Evolutionary conservation across 768 basidiomycete genomes (phyloP).

Genomic region (Tulasnella sp.): DNA sequence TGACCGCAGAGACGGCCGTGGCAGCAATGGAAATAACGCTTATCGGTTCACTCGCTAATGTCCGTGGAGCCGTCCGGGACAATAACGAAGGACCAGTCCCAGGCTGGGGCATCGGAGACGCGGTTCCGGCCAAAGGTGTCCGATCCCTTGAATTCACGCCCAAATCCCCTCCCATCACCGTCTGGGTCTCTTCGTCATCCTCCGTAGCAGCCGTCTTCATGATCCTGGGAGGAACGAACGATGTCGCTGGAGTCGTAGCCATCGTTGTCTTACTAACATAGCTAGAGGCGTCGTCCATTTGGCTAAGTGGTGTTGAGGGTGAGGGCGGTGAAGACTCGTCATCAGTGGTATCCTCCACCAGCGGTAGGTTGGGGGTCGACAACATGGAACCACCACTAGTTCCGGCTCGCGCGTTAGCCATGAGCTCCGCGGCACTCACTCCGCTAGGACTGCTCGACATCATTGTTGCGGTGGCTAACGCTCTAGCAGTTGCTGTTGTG

Average conservation of each 20-base stretch:
- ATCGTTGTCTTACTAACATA: not conserved
- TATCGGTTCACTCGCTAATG: constrained; percentile 12
- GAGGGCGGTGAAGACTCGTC: no score
- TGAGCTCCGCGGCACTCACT: constrained; percentile 3
- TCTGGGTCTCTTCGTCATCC: constrained; percentile 12
- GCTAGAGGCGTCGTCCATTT: constrained; percentile 26
- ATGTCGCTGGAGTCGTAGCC: not conserved
- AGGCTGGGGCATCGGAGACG: constrained; percentile 15
- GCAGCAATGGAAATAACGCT: constrained; percentile 23
- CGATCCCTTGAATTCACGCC: constrained; percentile 25
- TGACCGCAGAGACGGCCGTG: constrained; percentile 17
- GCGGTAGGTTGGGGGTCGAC: not conserved
- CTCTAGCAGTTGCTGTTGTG: constrained; percentile 2
- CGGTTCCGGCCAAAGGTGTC: constrained; percentile 22
- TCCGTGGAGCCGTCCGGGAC: constrained; percentile 46
- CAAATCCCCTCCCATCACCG: constrained; percentile 27
- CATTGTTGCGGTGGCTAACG: constrained; percentile 2
- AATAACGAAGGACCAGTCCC: constrained; percentile 43
- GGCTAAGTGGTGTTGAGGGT: not conserved
- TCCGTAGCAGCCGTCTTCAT: constrained; percentile 8
- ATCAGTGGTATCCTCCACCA: not conserved
- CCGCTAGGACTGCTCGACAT: constrained; percentile 4
- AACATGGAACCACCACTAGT: not conserved
- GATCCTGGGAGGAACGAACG: not conserved
- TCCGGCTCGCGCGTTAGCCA: constrained; percentile 7